These are phyloP conservation scores for Pleoardoris graminearum DNA, from an alignment of 2,329 filamentous ascomycete genomes.

Conservation along the genomic window DNA sequence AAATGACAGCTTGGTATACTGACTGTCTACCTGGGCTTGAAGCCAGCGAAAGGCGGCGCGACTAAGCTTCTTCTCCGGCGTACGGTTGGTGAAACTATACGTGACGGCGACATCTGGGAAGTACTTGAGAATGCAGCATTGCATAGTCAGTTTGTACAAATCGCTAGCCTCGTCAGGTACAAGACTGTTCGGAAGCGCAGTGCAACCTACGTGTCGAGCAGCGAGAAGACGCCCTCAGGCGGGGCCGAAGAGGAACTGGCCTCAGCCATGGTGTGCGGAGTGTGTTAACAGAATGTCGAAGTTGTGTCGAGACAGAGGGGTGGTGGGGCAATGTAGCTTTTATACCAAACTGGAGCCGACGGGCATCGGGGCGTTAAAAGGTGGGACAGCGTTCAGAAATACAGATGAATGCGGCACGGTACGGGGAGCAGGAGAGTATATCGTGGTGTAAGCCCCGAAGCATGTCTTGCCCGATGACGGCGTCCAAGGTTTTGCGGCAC, in stretches of 20 bases:
- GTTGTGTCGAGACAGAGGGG: conserved; percentile 26
- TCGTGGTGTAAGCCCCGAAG: background rate
- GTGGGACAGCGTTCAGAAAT: no score
- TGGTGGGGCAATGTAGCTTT: conserved; percentile 27
- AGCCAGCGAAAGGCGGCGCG: conserved; percentile 85
- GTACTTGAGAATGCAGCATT: conserved; percentile 84
- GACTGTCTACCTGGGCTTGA: conserved; percentile 77
- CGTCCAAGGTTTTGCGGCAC: background rate
- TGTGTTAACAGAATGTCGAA: background rate
- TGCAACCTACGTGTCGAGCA: conserved; percentile 51
- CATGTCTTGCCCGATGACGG: background rate
- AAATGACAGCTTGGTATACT: background rate
- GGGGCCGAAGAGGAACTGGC: conserved; percentile 19
- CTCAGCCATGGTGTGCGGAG: conserved; percentile 24
- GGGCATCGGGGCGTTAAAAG: no score
- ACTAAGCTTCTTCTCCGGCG: conserved; percentile 87
- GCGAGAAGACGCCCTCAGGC: conserved; percentile 49
- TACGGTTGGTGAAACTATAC: conserved; percentile 94
- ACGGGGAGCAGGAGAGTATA: background rate
- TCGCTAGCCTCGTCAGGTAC: conserved; percentile 45
- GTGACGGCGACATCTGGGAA: conserved; percentile 80
- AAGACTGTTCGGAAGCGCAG: background rate
- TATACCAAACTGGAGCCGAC: conserved; percentile 1
- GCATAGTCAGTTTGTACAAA: conserved; percentile 98
- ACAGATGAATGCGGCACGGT: no score